Conservation (phyloP, 306 rosid genomes). For the Dryas alaskensis region DNA sequence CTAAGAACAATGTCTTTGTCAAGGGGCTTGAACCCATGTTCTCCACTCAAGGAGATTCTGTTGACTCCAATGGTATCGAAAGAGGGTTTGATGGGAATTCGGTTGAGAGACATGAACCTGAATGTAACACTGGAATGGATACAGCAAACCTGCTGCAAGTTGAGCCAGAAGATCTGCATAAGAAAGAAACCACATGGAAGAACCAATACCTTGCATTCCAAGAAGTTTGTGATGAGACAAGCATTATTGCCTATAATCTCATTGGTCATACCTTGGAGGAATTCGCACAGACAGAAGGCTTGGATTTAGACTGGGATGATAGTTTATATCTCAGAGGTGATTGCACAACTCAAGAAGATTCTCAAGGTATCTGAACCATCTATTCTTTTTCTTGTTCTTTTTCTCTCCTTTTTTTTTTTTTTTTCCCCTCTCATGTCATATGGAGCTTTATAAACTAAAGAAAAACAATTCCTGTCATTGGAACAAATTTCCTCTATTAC, state of each 20-base stretch:
- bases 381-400: not conserved
- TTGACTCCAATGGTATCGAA: not conserved
- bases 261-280: conserved; percentile 56
- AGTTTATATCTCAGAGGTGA: conserved; percentile 38
- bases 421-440: not conserved
- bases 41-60: conserved; percentile 14
- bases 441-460: not conserved
- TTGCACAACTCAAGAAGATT: conserved; percentile 37
- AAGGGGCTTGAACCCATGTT: conserved; percentile 18
- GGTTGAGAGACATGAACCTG: conserved; percentile 18
- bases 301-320: conserved; percentile 35
- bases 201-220: conserved; percentile 67
- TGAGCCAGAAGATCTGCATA: conserved; percentile 3
- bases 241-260: conserved; percentile 63
- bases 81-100: conserved; percentile 22
- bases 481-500: not conserved
- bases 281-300: conserved; percentile 46
- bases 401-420: not conserved
- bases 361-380: conserved; percentile 43
- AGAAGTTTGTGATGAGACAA: conserved; percentile 70
- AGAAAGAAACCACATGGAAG: conserved; percentile 24
- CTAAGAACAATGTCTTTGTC: conserved; percentile 13
- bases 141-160: conserved; percentile 2
- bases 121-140: conserved; percentile 20
- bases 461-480: not conserved